Conservation (phyloP, 2,329 filamentous ascomycete species). For the Ophiostoma montium region DNA sequence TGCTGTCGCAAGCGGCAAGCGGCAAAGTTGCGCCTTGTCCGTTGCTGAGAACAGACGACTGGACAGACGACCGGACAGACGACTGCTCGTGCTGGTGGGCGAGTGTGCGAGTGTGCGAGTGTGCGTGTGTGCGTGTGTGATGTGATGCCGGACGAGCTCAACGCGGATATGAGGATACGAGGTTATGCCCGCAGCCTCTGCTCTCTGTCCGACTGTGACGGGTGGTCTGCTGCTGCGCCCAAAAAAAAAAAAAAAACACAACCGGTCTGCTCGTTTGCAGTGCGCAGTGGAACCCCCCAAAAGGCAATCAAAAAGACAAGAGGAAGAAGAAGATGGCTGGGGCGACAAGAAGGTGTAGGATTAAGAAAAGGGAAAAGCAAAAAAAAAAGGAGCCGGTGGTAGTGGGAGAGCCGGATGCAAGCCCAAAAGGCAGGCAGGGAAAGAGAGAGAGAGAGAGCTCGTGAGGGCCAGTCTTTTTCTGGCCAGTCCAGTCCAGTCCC, state of each 20-base stretch:
- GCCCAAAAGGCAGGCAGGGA: no score
- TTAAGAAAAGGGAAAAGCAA: neutral
- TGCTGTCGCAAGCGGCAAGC: neutral
- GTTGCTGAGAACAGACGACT: neutral
- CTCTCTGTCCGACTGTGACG: neutral
- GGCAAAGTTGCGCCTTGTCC: neutral
- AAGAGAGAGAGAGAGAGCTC: no score
- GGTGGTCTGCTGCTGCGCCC: neutral
- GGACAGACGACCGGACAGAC: no score
- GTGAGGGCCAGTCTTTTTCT: neutral
- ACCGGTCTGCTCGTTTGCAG: no score
- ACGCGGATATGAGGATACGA: no score
- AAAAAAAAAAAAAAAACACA: neutral
- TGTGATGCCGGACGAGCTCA: neutral
- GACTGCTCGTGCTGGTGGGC: conserved; percentile 4
- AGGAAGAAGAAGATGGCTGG: no score
- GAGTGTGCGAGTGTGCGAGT: neutral
- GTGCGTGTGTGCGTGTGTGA: neutral
- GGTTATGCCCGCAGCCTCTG: no score
- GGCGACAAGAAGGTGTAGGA: no score
- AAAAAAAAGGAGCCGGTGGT: neutral
- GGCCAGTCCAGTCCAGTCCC: neutral
- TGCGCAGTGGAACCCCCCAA: no score
- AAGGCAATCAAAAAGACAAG: no score
- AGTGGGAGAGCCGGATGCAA: neutral